phyloP scores from a whole-genome alignment of 1,284 basidiomycete species.

The Thelephora terrestris region DNA sequence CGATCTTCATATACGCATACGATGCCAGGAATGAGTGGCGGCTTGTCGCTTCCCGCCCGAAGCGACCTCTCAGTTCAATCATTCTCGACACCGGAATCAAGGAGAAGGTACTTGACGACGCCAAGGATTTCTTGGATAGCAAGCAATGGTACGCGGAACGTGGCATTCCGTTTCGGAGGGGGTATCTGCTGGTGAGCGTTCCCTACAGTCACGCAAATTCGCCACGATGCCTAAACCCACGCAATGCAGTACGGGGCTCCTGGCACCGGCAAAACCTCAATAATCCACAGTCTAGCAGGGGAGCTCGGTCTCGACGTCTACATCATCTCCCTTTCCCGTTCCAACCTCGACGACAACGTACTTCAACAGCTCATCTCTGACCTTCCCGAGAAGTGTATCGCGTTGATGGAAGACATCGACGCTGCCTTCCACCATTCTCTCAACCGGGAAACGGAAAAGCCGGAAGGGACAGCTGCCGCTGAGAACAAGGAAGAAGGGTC shows the following conservation, averaged over 20 bases:
- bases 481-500: conserved; percentile 1
- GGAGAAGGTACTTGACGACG: conserved; percentile 14
- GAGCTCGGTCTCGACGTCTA: conserved; percentile 67
- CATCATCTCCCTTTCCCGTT: conserved; percentile 62
- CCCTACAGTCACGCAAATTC: too few species aligned
- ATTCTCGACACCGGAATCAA: conserved; percentile 15
- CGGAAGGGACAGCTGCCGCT: too few species aligned
- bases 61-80: conserved; percentile 12
- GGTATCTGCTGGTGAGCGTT: too few species aligned
- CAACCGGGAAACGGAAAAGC: conserved; percentile 32
- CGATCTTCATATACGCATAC: conserved; percentile 7
- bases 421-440: conserved; percentile 56
- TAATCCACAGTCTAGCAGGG: conserved; percentile 70
- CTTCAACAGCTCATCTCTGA: conserved; percentile 52
- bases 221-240: too few species aligned
- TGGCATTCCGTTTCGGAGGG: too few species aligned
- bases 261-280: conserved; percentile 66
- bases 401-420: conserved; percentile 76
- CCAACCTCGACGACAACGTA: conserved; percentile 55
- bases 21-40: conserved; percentile 10
- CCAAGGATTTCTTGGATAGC: conserved; percentile 14
- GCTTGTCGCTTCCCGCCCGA: conserved; percentile 10
- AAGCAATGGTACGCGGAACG: conserved; percentile 12
- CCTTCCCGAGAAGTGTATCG: conserved; percentile 60
- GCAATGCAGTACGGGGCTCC: conserved; percentile 54